These are phyloP conservation scores for Globisporangium camurandrum DNA, from an alignment of 352 stramenopile species.

Conservation along the genomic window DNA sequence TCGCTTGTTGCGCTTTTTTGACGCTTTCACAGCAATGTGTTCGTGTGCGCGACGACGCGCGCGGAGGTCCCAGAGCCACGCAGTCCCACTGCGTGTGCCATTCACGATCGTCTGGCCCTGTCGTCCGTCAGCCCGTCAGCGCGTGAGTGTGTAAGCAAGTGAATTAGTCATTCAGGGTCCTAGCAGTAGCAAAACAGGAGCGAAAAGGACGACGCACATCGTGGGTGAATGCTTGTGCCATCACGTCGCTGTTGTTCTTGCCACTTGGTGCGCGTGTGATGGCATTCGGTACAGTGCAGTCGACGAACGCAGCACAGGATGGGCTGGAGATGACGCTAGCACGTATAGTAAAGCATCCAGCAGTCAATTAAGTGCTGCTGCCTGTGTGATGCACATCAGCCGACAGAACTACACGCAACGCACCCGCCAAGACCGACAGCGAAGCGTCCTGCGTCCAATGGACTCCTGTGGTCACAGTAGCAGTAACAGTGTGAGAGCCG, in stretches of 20 bases:
- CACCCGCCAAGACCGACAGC: slow-evolving; percentile 12
- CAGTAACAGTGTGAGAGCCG: neutral
- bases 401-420: neutral
- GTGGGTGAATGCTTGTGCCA: slow-evolving; percentile 32
- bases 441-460: slow-evolving; percentile 1
- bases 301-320: slow-evolving; percentile 4
- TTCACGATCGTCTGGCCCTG: slow-evolving; percentile 40
- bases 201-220: too few relatives aligned
- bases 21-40: neutral
- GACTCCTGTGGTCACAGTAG: slow-evolving; percentile 6
- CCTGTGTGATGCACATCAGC: too few relatives aligned
- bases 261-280: slow-evolving; percentile 19
- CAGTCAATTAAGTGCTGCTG: neutral
- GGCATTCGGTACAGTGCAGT: neutral
- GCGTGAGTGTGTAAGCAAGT: neutral
- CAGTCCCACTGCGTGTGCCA: slow-evolving; percentile 31
- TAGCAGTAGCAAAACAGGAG: too few relatives aligned
- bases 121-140: too few relatives aligned
- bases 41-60: slow-evolving; percentile 12
- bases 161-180: too few relatives aligned
- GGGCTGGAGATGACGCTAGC: too few relatives aligned
- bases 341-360: neutral
- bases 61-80: slow-evolving; percentile 49
- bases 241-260: slow-evolving; percentile 25
- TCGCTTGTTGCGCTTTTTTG: neutral